These are phyloP conservation scores for Didymella sp. DNA, from an alignment of 2,329 filamentous ascomycete species.

Conservation along the genomic window DNA sequence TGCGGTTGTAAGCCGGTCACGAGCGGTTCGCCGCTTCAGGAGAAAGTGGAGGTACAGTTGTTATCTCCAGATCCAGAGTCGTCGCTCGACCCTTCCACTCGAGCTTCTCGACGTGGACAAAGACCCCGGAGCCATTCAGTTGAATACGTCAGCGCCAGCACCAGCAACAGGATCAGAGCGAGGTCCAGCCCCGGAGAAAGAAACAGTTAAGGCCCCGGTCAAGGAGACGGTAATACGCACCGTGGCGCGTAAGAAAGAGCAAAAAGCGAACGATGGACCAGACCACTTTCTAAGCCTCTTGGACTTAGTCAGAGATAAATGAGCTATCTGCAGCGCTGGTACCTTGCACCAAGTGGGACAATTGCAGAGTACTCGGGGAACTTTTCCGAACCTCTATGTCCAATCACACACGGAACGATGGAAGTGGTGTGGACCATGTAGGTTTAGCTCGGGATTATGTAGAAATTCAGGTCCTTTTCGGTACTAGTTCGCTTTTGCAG, in stretches of 20 bases:
- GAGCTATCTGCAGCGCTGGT: background rate
- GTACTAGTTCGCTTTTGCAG: background rate
- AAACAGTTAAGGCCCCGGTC: too few species aligned
- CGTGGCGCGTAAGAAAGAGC: background rate
- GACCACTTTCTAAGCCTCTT: slow-evolving; percentile 4
- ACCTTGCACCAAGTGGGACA: background rate
- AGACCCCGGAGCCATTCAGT: too few species aligned
- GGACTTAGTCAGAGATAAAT: background rate
- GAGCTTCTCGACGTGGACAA: too few species aligned
- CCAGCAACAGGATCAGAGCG: background rate
- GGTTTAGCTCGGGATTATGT: too few species aligned
- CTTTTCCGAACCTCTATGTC: background rate
- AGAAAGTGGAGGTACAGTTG: too few species aligned
- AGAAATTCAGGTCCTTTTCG: background rate
- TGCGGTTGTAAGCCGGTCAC: background rate
- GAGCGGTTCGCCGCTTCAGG: too few species aligned
- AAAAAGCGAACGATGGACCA: background rate
- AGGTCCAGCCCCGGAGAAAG: background rate
- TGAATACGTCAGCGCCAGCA: too few species aligned
- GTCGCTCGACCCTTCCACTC: too few species aligned
- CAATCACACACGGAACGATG: background rate
- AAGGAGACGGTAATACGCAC: background rate
- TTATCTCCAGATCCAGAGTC: too few species aligned
- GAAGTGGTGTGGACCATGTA: background rate
- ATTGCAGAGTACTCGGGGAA: background rate